Evolutionary conservation across 768 basidiomycete species (phyloP), one percentile per base, ranked within the genome.

Genomic region (Pholiota microspora): DNA sequence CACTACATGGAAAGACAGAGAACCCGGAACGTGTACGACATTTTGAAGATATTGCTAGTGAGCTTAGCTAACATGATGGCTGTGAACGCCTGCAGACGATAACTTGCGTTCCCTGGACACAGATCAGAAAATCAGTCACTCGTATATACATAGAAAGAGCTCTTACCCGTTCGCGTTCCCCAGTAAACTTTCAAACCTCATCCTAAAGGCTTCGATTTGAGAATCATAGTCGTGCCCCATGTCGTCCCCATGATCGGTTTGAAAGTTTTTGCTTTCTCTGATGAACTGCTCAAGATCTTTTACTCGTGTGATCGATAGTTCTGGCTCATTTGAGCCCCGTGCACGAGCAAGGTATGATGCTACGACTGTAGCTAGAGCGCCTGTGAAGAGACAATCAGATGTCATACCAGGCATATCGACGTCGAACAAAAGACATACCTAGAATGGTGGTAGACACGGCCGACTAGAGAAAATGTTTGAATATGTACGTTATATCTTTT

Each of bases 261-360:
- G 59, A 57, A 85, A 86, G 2, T 81, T 78, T 42, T 75, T 62
- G 38, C 76, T 74, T 59, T 88, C 84, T 32, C 88, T 81, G 21
- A 89, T 70, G 59, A 83, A 91, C 16, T 83, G 77, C 16, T 88
- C 83, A 2, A 90, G 73, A 54, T 85, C 84, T 57, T 84, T 82
- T 5, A 73, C 74, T 8, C 81, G 79, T 4, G 70, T 66, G 23
- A 75, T 73, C 0, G 85, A 86, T 16, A 77, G 46, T 58, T 89
- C 85, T 1, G 89, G 89, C 60, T 90, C 88, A 28, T 80, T 80
- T 0, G 86, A 83, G 10, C 87, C 86, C 35, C 88, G 80, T 16
- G 80, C 76, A 7, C 84, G 82, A 3, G 88, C 89, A 27, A 91
- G 73, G 67, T 86, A 90, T 1, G 87, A 85, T 13, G 88, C 87